Base-by-base conservation (phyloP, 768 basidiomycete species). In the Kwoniella mangroviensis region DNA sequence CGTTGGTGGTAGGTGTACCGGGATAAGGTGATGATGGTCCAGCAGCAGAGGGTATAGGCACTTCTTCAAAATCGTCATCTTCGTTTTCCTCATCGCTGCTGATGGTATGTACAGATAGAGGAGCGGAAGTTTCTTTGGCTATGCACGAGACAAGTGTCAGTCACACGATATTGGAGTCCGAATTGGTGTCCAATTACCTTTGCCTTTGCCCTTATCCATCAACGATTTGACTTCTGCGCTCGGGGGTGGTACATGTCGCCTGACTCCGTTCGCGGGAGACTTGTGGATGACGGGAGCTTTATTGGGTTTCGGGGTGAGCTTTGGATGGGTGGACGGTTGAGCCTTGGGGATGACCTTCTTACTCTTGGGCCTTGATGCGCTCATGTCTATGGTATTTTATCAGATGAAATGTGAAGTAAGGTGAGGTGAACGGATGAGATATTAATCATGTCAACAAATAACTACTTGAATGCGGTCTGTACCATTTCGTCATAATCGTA, bases 31-130 rank as follows among this genome's bases (percentile, higher is more conserved):
- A 79, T 2, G 78, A 77, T 10, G 74, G 75, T 28, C 75, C 75
- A 6, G 74, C 74, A 2, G 69, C 61, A 2, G 66, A 61, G 10
- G 78, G 79, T 17, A 80, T 80, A 4, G 63, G 68, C 4, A 80
- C 75, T 55, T 80, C 79, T 66, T 80, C 79, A 64, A 80, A 76
- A 26, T 80, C 79, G 40, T 80, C 79, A 22, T 79, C 79, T 26
- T 76, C 74, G 42, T 77, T 72, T 1, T 61, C 56, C 11, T 57
- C 65, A 26, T 66, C 65, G 3, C 55, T 40, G 2, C 56, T 58
- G 4, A 66, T 26, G 1, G 65, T 22, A 12, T 22, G 11, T 2
- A 66, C 42, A 34, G 65, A 60, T 66, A 45, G n/a, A 21, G 61
- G 43, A 15, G 52, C 26, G 58, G 66, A 42, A 11, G 41, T 34